Percentiles rank a stretch among this genome's conserved stretches.
Conservation (phyloP, 192 early-diverging fungal species). For the Spizellomyces sp. region DNA sequence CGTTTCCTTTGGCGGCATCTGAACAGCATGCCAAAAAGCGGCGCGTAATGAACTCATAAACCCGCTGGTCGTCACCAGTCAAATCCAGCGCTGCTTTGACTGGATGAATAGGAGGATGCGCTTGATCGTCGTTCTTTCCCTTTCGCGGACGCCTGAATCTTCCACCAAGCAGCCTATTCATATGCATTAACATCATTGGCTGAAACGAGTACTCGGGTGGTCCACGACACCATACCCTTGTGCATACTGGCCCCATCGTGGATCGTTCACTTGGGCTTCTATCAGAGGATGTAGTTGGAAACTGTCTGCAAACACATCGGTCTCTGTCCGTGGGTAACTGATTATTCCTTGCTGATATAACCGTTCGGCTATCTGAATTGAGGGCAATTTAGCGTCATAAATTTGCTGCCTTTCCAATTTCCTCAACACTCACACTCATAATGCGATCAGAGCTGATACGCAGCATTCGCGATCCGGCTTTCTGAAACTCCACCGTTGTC, state of each 20-base stretch:
- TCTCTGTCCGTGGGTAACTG: constrained; percentile 97
- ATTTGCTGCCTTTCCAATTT: background rate
- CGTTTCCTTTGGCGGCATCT: constrained; percentile 82
- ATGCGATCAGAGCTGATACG: constrained; percentile 75
- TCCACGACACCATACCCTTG: constrained; percentile 35
- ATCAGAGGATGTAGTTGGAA: constrained; percentile 74
- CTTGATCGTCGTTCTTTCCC: constrained; percentile 90
- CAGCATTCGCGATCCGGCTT: constrained; percentile 70
- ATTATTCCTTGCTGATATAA: constrained; percentile 88
- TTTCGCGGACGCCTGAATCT: constrained; percentile 73
- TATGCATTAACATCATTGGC: background rate
- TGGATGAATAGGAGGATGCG: constrained; percentile 98
- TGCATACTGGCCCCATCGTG: constrained; percentile 46
- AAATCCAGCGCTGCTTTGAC: constrained; percentile 59
- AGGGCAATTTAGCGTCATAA: background rate
- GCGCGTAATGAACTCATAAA: constrained; percentile 88
- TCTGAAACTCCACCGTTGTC: constrained; percentile 94
- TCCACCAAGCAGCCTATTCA: constrained; percentile 59
- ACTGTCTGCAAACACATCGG: constrained; percentile 79
- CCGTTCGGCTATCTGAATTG: constrained; percentile 73
- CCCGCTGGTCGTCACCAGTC: constrained; percentile 63
- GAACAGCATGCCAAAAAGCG: constrained; percentile 93
- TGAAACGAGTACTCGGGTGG: background rate
- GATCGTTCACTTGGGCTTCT: constrained; percentile 59
- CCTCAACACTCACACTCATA: constrained; percentile 64